A percentile compares a stretch with the other conserved stretches of the same genome.
Conservation (phyloP, 2,329 filamentous ascomycete genomes). For the Aspergillus sp. region DNA sequence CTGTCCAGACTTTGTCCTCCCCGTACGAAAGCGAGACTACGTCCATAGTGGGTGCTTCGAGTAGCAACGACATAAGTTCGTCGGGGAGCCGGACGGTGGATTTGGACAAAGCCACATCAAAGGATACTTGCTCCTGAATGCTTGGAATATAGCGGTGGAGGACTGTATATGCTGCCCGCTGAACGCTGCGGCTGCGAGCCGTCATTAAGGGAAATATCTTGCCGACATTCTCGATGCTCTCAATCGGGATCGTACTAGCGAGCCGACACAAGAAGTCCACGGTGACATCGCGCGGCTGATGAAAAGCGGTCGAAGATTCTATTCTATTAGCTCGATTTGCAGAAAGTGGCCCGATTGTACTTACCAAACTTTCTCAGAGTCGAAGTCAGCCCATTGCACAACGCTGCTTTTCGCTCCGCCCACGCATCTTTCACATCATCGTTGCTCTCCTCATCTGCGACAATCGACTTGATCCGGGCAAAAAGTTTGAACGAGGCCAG, state of each 20-base stretch:
- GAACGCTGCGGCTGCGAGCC: constrained; percentile 70
- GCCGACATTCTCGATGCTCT: constrained; percentile 60
- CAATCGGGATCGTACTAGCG: constrained; percentile 61
- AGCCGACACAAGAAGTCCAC: constrained; percentile 71
- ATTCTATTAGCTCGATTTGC: constrained; percentile 8
- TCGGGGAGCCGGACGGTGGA: constrained; percentile 68
- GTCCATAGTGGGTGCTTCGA: constrained; percentile 73
- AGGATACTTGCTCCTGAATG: constrained; percentile 74
- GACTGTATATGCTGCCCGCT: constrained; percentile 75
- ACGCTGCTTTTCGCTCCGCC: constrained; percentile 55
- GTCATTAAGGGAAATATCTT: constrained; percentile 75
- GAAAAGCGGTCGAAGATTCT: constrained; percentile 50
- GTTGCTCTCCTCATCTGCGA: constrained; percentile 62
- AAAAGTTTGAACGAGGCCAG: constrained; percentile 73
- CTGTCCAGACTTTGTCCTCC: constrained; percentile 62
- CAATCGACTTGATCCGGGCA: constrained; percentile 58
- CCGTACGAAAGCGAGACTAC: constrained; percentile 64
- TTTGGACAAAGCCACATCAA: constrained; percentile 63
- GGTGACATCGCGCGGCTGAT: constrained; percentile 71
- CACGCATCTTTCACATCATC: constrained; percentile 81
- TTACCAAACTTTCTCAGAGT: constrained; percentile 41
- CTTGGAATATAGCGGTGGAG: constrained; percentile 77
- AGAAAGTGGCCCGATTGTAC: constrained; percentile 4
- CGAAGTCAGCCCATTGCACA: constrained; percentile 56
- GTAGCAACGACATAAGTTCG: constrained; percentile 77